These are phyloP conservation scores for Lichtheimia ramosa DNA, from an alignment of 371 early-diverging fungal species.

Conservation along the genomic window DNA sequence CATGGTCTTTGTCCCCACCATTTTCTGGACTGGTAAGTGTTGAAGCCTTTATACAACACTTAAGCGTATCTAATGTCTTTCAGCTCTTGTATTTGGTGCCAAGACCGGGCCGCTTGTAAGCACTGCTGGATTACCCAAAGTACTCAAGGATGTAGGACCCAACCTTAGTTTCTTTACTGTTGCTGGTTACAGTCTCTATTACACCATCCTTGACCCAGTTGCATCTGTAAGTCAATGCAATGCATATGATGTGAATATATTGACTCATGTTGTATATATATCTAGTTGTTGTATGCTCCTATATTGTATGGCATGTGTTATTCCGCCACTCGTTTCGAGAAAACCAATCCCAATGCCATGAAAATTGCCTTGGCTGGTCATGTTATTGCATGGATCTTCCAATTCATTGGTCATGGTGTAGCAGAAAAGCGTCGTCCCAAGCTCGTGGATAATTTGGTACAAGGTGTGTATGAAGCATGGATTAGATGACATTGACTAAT, in stretches of 20 bases:
- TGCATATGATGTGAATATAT: not conserved
- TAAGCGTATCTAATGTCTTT: not conserved
- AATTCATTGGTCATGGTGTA: constrained; percentile 87
- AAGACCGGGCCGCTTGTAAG: constrained; percentile 56
- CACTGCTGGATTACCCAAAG: constrained; percentile 16
- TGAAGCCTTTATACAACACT: not conserved
- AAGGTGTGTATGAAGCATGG: no score
- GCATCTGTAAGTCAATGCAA: constrained; percentile 65
- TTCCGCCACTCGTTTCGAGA: constrained; percentile 58
- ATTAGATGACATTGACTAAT: no score
- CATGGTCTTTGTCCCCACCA: constrained; percentile 88
- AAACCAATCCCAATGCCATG: constrained; percentile 51
- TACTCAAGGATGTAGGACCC: constrained; percentile 40
- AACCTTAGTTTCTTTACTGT: constrained; percentile 62
- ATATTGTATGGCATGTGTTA: constrained; percentile 58
- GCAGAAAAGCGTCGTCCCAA: constrained; percentile 90
- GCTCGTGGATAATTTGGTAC: constrained; percentile 80
- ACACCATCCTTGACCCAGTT: constrained; percentile 75
- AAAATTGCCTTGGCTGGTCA: constrained; percentile 60
- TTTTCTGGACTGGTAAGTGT: constrained; percentile 75
- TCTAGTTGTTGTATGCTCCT: constrained; percentile 58
- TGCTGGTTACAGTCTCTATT: constrained; percentile 68
- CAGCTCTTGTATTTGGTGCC: constrained; percentile 63
- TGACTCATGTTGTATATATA: not conserved
- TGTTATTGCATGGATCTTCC: constrained; percentile 80